These are phyloP conservation scores for Cetraspora pellucida DNA, from an alignment of 192 early-diverging fungal genomes.

Conservation along the genomic window DNA sequence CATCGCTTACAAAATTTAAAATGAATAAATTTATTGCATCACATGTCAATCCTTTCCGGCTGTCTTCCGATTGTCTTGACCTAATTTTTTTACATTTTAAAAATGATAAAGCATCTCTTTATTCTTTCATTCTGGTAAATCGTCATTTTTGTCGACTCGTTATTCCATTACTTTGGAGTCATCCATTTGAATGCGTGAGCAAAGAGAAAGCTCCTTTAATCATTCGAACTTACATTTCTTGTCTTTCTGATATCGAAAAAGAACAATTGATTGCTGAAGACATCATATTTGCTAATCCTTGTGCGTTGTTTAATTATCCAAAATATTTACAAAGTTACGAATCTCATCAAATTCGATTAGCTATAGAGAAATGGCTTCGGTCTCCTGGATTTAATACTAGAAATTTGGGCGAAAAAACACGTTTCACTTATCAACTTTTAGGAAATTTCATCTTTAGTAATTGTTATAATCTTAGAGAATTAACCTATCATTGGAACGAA, in stretches of 20 bases:
- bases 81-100: conserved; percentile 6
- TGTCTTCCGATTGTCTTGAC: background rate
- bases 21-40: too few species aligned
- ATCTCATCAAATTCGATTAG: background rate
- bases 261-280: background rate
- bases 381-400: background rate
- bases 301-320: background rate
- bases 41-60: background rate
- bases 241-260: background rate
- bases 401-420: background rate
- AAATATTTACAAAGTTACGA: background rate
- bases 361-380: background rate
- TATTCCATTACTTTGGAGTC: conserved; percentile 19
- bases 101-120: conserved; percentile 16
- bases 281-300: background rate
- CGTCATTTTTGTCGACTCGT: conserved; percentile 16
- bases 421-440: background rate
- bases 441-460: background rate
- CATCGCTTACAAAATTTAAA: too few species aligned
- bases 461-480: background rate
- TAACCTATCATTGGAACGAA: background rate
- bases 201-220: background rate
- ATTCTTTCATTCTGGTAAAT: conserved; percentile 1
- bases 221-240: background rate
- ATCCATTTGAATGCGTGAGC: conserved; percentile 14